Evolutionary conservation across 768 basidiomycete genomes (phyloP), one percentile per base, ranked within the genome.

Genomic region (Chiua virens): DNA sequence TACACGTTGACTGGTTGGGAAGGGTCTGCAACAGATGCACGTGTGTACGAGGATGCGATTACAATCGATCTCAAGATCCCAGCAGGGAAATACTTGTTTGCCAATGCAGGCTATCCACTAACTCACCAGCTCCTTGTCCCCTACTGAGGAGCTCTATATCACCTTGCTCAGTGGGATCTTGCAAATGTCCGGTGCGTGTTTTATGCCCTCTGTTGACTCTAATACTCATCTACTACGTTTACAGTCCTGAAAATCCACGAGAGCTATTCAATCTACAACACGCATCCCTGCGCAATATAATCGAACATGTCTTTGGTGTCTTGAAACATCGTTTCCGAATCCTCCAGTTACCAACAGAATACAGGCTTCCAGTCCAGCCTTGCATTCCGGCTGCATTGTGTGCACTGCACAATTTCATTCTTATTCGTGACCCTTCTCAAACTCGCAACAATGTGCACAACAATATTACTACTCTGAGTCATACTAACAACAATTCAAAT

Each of bases 1-100:
- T 78, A 75, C 57, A 45, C 74, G 14, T 50, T 72, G 9, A 67
- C 63, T 52, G 72, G 74, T 2, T 76, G 71, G 69, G 75, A 78
- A 44, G 75, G 74, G 1, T 68, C 64, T 17, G 36, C 23, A 7
- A 62, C 74, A 3, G 71, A 77, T 64, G 56, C 63, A 14, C 51
- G 53, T 1, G 60, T 76, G 21, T 76, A 60, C 55, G 32, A 18
- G 1, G 30, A 43, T 32, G 18, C 11, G 5, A 18, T 27, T 13
- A 7, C 17, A 20, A n/a, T 7, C 13, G 17, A 42, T 18, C 41
- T 42, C 8, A 1, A n/a, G 4, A 42, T 42, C 3, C 42, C 23
- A 1, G 23, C 17, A 5, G 34, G 42, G 8, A 49, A 30, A 14
- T 49, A 49, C 18, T 3, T 42, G 2, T 35, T 49, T 28, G 42